Conservation (phyloP, 148 eudicot species). For the Spergularia marina region DNA sequence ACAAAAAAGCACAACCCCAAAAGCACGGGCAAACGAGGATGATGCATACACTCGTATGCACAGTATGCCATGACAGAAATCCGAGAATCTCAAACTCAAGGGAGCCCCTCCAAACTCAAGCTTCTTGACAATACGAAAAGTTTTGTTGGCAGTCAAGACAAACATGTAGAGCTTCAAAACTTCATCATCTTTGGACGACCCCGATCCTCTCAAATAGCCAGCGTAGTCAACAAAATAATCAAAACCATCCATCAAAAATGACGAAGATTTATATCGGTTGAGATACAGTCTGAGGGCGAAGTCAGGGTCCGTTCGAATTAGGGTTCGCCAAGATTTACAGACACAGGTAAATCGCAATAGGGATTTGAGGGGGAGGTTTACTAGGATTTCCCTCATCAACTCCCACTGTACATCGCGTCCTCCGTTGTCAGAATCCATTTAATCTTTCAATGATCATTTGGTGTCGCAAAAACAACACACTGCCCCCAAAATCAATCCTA, state of each 20-base stretch:
- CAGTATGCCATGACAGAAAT: constrained; percentile 11
- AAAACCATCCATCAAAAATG: neutral
- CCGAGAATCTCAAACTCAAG: neutral
- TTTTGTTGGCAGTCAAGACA: neutral
- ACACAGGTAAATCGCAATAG: neutral
- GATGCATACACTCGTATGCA: neutral
- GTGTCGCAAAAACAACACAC: too few relatives aligned
- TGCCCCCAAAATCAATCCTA: too few relatives aligned
- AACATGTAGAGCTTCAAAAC: neutral
- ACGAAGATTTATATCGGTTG: neutral
- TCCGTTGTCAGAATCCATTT: neutral
- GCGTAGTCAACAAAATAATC: neutral
- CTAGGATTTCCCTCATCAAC: neutral
- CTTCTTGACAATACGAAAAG: neutral
- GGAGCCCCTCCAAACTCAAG: neutral
- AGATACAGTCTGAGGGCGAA: neutral
- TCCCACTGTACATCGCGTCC: neutral
- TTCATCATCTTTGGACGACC: neutral
- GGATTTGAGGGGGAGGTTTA: neutral
- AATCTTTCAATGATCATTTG: too few relatives aligned
- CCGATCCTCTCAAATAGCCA: neutral
- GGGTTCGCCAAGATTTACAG: neutral
- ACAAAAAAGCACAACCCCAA: neutral
- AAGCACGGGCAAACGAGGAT: neutral
- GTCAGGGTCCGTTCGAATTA: neutral